Evolutionary conservation across 805 yeast genomes (phyloP), one percentile per base, ranked within the genome.

Genomic region (Candida coleopterorum): DNA sequence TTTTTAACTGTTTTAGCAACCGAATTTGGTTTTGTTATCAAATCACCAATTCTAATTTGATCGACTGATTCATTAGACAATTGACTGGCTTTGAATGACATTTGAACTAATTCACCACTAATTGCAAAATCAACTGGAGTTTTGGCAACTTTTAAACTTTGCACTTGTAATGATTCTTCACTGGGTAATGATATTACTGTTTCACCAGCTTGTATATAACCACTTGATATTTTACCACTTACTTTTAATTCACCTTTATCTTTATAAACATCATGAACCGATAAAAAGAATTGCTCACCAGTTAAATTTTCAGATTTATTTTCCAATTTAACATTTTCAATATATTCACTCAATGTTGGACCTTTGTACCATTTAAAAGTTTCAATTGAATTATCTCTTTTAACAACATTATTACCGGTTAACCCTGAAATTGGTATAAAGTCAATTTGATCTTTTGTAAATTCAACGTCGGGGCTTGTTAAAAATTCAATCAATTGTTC

Each of bases 371-470:
- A 74, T 16, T 62, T 23, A 41, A 56, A 54, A 9, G 21, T 22
- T 14, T 35, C 31, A 44, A 60, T 68, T 2, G 50, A 36, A 3
- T 43, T 35, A 5, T 70, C 65, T 27, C 58, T 55, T 18, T 69
- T 72, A 11, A 74, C 75, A 9, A 85, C 80, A 48, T 83, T 82
- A 34, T 68, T 75, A 8, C 94, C 94, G 3, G 70, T 55, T 32
- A 78, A 66, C 0, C 90, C 94, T 8, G 85, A 77, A 18, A 80
- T 72, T 2, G 94, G 93, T 2, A 85, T 64, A 43, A 75, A 82
- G 3, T 56, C 50, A 2, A 81, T 48, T 32, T 61, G 56, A 28
- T 68, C 59, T 3, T 44, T 32, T 3, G 48, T 34, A 48, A 68
- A 85, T 0, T 81, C 80, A 21, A 80, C 74, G 9, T 70, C 73